Base-by-base conservation (phyloP, 345 rosid species). In the Erysimum cheiranthoides region DNA sequence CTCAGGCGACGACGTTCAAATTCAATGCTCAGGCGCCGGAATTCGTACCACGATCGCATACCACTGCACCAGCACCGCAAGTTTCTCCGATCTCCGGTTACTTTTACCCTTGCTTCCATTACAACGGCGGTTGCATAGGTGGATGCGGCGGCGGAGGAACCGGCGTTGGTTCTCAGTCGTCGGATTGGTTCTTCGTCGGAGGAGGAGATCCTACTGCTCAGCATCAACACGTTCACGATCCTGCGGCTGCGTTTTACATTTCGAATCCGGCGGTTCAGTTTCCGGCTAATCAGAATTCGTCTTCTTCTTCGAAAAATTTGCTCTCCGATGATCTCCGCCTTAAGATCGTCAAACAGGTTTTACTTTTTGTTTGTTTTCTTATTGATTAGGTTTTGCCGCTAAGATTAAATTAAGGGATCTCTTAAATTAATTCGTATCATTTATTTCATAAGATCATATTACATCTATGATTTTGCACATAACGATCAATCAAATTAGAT, bases 21-120 rank as follows among this genome's bases (percentile, higher is more conserved):
- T 92, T 95, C 85, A 95, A 95, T 67, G 99, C 87, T 1, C 91
- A 88, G 18, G 98, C 98, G 6, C 94, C 98, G 1, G 99, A 95
- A 34, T 95, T 95, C 38, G 88, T 92, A 11, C 98, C 98, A 1
- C 81, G 85, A 81, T 86, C 93, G 13, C 90, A 81, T 28, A 25
- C 82, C 54, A 86, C 85, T 50, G 63, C 79, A 78, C 51, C 80
- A 34, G 53, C 82, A 81, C 52, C 80, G 38, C 80, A 77, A 67
- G 67, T 77, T 30, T 57, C 80, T 64, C 80, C 76, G 6, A 43
- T 88, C 34, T 84, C 96, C 8, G 91, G 93, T 14, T 89, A 85
- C 81, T 86, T 83, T 52, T 89, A 85, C 53, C 97, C 97, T 8
- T 89, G 84, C 32, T 85, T 86, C 40, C 87, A 89, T 39, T 89